phyloP scores from a whole-genome alignment of 345 rosid species.

The Leavenworthia alabamica region DNA sequence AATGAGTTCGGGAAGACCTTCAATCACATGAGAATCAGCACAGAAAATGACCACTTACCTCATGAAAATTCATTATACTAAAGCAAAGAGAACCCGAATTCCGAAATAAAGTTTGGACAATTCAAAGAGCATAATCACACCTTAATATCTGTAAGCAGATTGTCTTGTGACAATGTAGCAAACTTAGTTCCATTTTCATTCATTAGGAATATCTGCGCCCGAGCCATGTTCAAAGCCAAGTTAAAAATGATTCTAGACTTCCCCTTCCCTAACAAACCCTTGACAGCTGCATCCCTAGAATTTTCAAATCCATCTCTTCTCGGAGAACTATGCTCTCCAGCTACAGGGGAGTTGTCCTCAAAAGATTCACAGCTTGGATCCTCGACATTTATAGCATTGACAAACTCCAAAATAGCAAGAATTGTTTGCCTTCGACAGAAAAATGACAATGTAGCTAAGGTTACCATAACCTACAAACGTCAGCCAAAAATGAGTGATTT shows the following conservation, averaged over 20 bases:
- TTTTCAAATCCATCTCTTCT: constrained; percentile 39
- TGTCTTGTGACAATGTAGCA: constrained; percentile 85
- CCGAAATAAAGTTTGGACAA: neutral
- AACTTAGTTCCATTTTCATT: constrained; percentile 85
- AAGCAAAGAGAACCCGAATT: neutral
- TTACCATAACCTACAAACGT: constrained; percentile 58
- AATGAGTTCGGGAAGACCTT: constrained; percentile 98
- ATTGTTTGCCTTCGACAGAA: constrained; percentile 94
- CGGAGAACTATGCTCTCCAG: constrained; percentile 36
- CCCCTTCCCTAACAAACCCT: constrained; percentile 89
- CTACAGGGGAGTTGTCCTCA: constrained; percentile 51
- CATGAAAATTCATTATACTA: neutral
- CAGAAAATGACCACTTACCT: neutral
- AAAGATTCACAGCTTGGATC: constrained; percentile 53
- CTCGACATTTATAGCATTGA: constrained; percentile 56
- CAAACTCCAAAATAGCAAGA: constrained; percentile 89
- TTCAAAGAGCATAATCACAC: constrained; percentile 35
- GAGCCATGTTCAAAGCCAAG: constrained; percentile 76
- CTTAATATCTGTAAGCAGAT: constrained; percentile 80
- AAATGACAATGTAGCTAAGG: constrained; percentile 80
- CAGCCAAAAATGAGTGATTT: constrained; percentile 18
- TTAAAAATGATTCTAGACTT: constrained; percentile 80
- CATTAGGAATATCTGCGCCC: constrained; percentile 84
- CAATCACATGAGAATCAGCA: constrained; percentile 16
- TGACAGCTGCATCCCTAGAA: constrained; percentile 61